A percentile compares a stretch with the other conserved stretches of the same genome.
These are phyloP conservation scores for Otatea glauca DNA, from an alignment of 176 grass and related monocot species.

Conservation along the genomic window DNA sequence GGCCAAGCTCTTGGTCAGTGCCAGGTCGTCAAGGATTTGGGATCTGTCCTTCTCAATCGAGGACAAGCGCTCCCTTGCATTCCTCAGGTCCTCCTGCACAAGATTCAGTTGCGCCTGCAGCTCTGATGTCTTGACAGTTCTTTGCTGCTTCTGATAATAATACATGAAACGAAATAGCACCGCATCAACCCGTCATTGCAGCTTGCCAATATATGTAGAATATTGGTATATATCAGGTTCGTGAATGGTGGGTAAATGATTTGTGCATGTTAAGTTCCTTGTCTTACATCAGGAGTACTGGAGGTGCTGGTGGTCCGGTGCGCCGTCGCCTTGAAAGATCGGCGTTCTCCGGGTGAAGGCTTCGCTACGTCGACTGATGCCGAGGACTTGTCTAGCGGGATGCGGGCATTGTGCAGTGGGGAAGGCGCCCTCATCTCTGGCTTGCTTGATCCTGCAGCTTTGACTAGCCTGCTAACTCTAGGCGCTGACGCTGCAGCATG, in stretches of 20 bases:
- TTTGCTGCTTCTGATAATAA: slow-evolving; percentile 57
- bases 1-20: no score
- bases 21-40: no score
- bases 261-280: background rate
- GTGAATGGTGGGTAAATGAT: background rate
- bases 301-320: slow-evolving; percentile 9
- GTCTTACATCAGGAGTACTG: slow-evolving; percentile 32
- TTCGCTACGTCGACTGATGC: slow-evolving; percentile 49
- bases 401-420: slow-evolving; percentile 35
- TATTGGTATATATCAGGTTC: no score
- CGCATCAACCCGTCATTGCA: no score
- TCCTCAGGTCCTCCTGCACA: no score
- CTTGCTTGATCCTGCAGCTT: slow-evolving; percentile 43
- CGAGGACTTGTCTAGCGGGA: slow-evolving; percentile 54
- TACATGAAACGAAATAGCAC: background rate
- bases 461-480: no score
- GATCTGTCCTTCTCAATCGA: no score
- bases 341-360: slow-evolving; percentile 45
- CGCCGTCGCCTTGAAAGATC: slow-evolving; percentile 53
- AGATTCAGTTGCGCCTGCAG: slow-evolving; percentile 42
- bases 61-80: no score
- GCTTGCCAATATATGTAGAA: no score
- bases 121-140: slow-evolving; percentile 55
- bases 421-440: slow-evolving; percentile 44
- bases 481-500: no score